Base-by-base conservation (phyloP, 1,139 yeast genomes). In the Saccharomyces hybrid region DNA sequence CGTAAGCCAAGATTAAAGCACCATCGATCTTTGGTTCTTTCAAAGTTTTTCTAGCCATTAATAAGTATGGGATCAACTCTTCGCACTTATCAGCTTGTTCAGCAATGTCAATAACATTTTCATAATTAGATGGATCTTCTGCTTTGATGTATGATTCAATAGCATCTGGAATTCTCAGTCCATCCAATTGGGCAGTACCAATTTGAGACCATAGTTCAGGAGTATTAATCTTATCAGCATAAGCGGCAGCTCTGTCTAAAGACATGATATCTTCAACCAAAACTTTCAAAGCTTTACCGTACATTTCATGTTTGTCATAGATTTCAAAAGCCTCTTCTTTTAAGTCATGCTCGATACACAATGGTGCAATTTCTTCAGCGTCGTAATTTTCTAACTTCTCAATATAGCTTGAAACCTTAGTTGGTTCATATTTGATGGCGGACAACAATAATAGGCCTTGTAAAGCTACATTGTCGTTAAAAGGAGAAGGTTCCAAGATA, bases 41-140 rank as follows among this genome's bases (percentile, higher is more conserved):
- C 68, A 90, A 78, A 25, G 90, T 79, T 70, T 86, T 83, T 75
- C 99, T 86, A n/a, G 99, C 97, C 96, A 91, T 89, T 61, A 82
- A 80, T 74, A 93, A 80, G 75, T 82, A 93, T 62, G 88, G 83
- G 64, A 93, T 78, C 63, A 95, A 83, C 71, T 93, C 99, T 67
- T 91, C 97, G 70, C 85, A 96, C 71, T 91, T 93, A 60, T 97
- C 98, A 47, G 97, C 96, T 68, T 88, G 95, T 68, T 90, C 95
- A 54, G 99, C 85, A 69, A 91, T 87, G 66, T 93, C 98, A 74
- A 95, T 91, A 52, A 93, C 97, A 67, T 88, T 91, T 57, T 84
- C 90, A 68, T 79, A 93, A 76, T 93, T 90, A 58, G 87, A 82
- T 54, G 98, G 96, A 70, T 93, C 96, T 67, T 86, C 82, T 46